Percentiles rank a stretch among this genome's conserved stretches.
Evolutionary conservation across 345 rosid genomes (phyloP).

Genomic region (Euphorbia pulcherrima): DNA sequence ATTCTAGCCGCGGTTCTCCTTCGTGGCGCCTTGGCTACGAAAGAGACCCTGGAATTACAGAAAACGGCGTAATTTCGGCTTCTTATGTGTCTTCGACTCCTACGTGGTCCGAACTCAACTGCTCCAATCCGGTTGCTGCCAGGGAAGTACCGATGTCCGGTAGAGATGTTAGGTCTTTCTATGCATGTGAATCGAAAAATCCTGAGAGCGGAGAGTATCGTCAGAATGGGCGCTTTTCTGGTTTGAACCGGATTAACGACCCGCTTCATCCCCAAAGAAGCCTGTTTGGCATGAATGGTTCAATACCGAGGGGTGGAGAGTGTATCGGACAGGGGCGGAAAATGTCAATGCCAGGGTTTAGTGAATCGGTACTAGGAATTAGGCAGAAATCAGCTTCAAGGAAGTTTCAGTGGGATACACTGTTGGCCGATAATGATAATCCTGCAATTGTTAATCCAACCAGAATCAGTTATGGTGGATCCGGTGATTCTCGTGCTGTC

Average conservation of each 20-base stretch:
- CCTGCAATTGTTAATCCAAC: constrained; percentile 2
- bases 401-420: constrained; percentile 41
- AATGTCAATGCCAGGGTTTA: constrained; percentile 20
- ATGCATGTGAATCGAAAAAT: not conserved
- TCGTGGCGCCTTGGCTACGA: not conserved
- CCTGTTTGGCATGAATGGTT: not conserved
- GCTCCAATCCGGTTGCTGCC: not conserved
- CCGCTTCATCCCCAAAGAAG: not conserved
- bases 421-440: constrained; percentile 14
- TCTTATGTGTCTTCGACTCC: not conserved
- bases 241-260: not conserved
- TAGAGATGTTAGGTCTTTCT: not conserved
- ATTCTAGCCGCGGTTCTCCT: not conserved
- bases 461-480: not conserved
- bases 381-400: constrained; percentile 11
- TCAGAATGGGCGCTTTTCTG: not conserved
- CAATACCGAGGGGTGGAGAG: constrained; percentile 8
- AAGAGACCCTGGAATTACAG: not conserved
- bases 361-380: constrained; percentile 19
- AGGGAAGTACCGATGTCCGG: not conserved
- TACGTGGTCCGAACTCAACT: not conserved
- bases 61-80: not conserved
- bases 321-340: constrained; percentile 10
- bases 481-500: constrained; percentile 7
- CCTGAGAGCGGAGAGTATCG: not conserved